Evolutionary conservation across 176 grass and related monocot genomes (phyloP).

Genomic region (Melocanna baccifera): DNA sequence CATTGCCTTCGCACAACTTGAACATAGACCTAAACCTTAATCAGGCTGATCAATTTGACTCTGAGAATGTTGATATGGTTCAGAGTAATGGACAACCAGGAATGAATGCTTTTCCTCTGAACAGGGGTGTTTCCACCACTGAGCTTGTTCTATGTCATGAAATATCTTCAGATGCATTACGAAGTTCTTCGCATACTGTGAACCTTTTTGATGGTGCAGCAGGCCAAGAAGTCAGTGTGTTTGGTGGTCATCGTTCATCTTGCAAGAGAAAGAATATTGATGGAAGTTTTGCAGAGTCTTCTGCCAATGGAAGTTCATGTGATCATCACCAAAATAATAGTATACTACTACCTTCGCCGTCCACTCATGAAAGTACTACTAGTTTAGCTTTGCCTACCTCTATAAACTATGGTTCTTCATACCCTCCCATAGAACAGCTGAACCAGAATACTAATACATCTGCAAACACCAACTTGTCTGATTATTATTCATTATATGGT

Average conservation of each 20-base stretch:
- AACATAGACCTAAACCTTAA: conserved; percentile 58
- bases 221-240: conserved; percentile 2
- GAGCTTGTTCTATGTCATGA: conserved; percentile 7
- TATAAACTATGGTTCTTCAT: conserved; percentile 29
- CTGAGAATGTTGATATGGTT: conserved; percentile 34
- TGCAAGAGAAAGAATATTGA: conserved; percentile 55
- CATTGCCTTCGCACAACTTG: conserved; percentile 41
- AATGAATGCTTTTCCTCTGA: conserved; percentile 15
- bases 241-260: conserved; percentile 22
- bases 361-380: conserved; percentile 27
- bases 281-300: conserved; percentile 47
- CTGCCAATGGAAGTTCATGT: conserved; percentile 42
- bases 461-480: conserved; percentile 12
- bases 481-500: conserved; percentile 37
- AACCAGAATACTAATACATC: conserved; percentile 19
- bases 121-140: conserved; percentile 24
- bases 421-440: conserved; percentile 30
- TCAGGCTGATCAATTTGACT: conserved; percentile 52
- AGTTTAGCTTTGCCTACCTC: conserved; percentile 26
- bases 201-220: conserved; percentile 19
- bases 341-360: conserved; percentile 22
- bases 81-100: conserved; percentile 27
- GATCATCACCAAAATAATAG: conserved; percentile 31
- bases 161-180: conserved; percentile 12
- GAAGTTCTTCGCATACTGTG: conserved; percentile 23